These are phyloP conservation scores for Nevesoporus exiguus DNA, from an alignment of 768 basidiomycete genomes.

Conservation along the genomic window DNA sequence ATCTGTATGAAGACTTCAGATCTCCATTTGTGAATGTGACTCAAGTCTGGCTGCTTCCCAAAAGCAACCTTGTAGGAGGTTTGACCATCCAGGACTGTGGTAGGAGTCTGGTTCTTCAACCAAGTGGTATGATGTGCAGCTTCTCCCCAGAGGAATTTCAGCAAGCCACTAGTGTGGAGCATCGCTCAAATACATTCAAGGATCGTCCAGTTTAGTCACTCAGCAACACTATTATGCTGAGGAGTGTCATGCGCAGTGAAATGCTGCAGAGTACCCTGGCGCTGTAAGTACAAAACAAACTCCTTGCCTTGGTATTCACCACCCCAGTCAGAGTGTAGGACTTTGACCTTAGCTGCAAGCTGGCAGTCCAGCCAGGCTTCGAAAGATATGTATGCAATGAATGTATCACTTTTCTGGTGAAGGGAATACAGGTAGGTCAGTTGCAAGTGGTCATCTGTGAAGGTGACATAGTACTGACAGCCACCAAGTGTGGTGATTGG, in stretches of 20 bases:
- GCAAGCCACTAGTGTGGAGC: background rate
- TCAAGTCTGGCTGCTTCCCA: no score
- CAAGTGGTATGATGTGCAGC: background rate
- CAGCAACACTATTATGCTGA: background rate
- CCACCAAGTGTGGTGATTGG: background rate
- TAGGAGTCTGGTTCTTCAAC: background rate
- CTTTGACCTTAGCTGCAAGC: no score
- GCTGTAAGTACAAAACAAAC: background rate
- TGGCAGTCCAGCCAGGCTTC: no score
- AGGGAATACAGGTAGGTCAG: background rate
- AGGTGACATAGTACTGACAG: no score
- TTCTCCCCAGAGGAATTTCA: no score
- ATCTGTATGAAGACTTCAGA: no score
- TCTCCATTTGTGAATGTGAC: no score
- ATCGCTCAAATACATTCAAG: background rate
- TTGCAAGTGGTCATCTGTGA: background rate
- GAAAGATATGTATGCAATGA: background rate
- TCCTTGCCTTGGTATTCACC: background rate
- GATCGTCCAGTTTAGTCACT: background rate
- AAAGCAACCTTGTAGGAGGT: background rate
- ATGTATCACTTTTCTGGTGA: background rate
- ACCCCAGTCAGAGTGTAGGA: background rate
- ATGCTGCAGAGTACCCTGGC: background rate
- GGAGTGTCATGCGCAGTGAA: background rate
- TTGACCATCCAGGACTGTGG: background rate